phyloP scores from a whole-genome alignment of 2,329 filamentous ascomycete genomes.

The Aaosphaeria arxii region DNA sequence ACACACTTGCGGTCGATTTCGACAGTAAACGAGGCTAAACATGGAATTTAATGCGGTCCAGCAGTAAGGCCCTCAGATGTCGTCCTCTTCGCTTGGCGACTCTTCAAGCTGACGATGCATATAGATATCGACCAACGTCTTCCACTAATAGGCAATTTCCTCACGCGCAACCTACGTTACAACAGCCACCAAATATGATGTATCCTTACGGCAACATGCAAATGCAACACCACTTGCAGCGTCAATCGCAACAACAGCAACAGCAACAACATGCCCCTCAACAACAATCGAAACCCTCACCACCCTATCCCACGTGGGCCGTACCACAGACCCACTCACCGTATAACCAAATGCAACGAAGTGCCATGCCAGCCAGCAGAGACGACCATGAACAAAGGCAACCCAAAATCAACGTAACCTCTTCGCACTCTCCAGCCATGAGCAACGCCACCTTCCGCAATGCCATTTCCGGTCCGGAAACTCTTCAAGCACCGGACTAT shows the following conservation, averaged over 20 bases:
- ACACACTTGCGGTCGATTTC: constrained; percentile 19
- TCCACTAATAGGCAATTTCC: constrained; percentile 28
- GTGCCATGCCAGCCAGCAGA: constrained; percentile 16
- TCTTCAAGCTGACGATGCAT: constrained; percentile 18
- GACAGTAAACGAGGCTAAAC: constrained; percentile 26
- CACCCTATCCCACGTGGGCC: constrained; percentile 32
- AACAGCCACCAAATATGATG: constrained; percentile 32
- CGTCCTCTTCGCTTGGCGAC: not conserved
- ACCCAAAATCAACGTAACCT: constrained; percentile 18
- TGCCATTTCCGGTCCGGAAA: constrained; percentile 15
- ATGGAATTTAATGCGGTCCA: constrained; percentile 44
- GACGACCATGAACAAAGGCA: constrained; percentile 24
- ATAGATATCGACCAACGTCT: constrained; percentile 36
- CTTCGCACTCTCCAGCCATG: constrained; percentile 21
- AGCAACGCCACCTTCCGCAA: constrained; percentile 18
- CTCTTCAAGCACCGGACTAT: constrained; percentile 27
- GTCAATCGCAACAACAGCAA: constrained; percentile 2
- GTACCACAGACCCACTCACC: constrained; percentile 30
- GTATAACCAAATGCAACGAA: constrained; percentile 26
- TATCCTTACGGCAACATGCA: constrained; percentile 29
- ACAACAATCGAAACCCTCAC: constrained; percentile 28
- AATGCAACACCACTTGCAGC: not conserved
- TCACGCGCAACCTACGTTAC: constrained; percentile 26
- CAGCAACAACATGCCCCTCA: constrained; percentile 16
- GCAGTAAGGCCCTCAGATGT: constrained; percentile 30